A percentile compares a stretch with the other conserved stretches of the same genome.
phyloP scores from a whole-genome alignment of 345 rosid species.

The Euphorbia pulcherrima region DNA sequence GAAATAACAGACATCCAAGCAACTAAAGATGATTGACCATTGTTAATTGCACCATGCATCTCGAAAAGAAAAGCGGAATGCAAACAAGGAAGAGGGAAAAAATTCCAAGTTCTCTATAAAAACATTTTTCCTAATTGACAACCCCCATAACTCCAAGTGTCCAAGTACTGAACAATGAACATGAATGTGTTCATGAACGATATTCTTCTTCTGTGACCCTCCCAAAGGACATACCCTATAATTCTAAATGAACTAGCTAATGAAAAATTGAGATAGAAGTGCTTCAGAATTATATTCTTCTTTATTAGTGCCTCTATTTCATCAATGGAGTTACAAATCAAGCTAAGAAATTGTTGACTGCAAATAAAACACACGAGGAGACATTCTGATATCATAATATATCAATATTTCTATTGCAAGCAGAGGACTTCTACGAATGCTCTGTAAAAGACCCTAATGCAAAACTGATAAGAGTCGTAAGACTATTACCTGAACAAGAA shows the following conservation, averaged over 20 bases:
- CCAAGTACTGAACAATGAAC: not conserved
- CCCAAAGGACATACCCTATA: not conserved
- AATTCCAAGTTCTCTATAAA: slow-evolving; percentile 1
- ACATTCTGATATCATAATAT: not conserved
- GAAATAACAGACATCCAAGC: not conserved
- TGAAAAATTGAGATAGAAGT: not conserved
- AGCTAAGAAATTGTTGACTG: slow-evolving; percentile 4
- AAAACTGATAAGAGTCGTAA: slow-evolving; percentile 13
- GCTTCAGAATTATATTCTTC: not conserved
- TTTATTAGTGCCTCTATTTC: not conserved
- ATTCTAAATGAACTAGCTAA: not conserved
- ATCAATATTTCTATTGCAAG: not conserved
- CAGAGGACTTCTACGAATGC: not conserved
- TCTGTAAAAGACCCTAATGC: not conserved
- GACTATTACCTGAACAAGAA: slow-evolving; percentile 84
- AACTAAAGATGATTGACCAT: not conserved
- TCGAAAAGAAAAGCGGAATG: slow-evolving; percentile 1
- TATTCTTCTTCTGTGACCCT: too few relatives aligned
- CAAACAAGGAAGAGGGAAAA: not conserved
- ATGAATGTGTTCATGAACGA: too few relatives aligned
- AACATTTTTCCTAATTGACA: not conserved
- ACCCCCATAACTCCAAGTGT: not conserved
- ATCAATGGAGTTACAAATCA: not conserved
- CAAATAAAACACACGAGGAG: not conserved
- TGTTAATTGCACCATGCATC: not conserved